Percentiles rank a stretch among this genome's conserved stretches.
Conservation (phyloP, 1,284 basidiomycete species). For the Tilletia indica region DNA sequence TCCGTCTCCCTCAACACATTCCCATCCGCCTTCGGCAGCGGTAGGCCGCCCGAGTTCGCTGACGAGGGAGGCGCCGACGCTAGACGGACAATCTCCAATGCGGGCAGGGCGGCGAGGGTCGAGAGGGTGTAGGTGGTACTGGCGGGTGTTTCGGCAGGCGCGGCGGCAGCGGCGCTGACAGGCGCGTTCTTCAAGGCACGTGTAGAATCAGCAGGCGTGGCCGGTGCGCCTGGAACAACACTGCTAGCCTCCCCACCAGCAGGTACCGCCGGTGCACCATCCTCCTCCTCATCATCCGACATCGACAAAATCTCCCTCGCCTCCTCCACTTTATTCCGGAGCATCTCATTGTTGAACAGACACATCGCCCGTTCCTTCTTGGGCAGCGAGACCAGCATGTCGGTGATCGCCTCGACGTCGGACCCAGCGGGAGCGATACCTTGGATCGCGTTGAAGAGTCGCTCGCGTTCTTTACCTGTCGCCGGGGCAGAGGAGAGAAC, state of each 20-base stretch:
- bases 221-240: constrained; percentile 14
- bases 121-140: constrained; percentile 34
- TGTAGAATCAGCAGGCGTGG: constrained; percentile 11
- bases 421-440: constrained; percentile 28
- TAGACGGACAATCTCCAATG: constrained; percentile 64
- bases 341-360: constrained; percentile 78
- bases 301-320: constrained; percentile 68
- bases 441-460: constrained; percentile 65
- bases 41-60: constrained; percentile 62
- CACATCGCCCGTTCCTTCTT: constrained; percentile 85
- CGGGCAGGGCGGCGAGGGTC: constrained; percentile 67
- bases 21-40: constrained; percentile 70
- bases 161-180: constrained; percentile 7
- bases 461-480: constrained; percentile 61
- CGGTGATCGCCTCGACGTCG: constrained; percentile 59
- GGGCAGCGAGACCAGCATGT: constrained; percentile 75
- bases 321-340: constrained; percentile 74
- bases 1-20: constrained; percentile 69
- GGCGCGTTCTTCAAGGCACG: constrained; percentile 9
- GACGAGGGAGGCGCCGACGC: constrained; percentile 59
- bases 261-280: constrained; percentile 52
- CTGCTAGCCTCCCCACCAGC: constrained; percentile 25
- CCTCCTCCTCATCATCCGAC: constrained; percentile 64
- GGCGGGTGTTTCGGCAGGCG: not conserved
- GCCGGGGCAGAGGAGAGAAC: constrained; percentile 31